A percentile compares a stretch with the other conserved stretches of the same genome.
These are phyloP conservation scores for Cladosporium cucumerinum DNA, from an alignment of 2,329 filamentous ascomycete species.

Conservation along the genomic window DNA sequence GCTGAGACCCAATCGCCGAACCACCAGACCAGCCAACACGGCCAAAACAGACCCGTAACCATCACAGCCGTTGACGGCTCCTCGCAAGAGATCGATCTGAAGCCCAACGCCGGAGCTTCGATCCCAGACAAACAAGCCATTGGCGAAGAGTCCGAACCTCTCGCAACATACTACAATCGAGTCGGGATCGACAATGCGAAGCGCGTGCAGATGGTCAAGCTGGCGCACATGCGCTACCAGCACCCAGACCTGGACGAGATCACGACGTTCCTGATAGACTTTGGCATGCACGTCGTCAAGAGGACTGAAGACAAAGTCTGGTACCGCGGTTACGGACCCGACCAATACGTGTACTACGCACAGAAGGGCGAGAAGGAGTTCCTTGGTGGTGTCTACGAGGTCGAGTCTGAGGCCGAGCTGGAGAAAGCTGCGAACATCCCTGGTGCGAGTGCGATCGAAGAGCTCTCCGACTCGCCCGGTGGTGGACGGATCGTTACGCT, in stretches of 20 bases:
- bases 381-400: constrained; percentile 44
- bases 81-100: constrained; percentile 21
- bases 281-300: constrained; percentile 43
- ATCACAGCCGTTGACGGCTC: constrained; percentile 25
- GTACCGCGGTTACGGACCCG: constrained; percentile 44
- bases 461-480: constrained; percentile 39
- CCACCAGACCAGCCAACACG: constrained; percentile 26
- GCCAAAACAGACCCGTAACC: constrained; percentile 27
- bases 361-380: constrained; percentile 40
- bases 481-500: constrained; percentile 39
- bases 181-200: constrained; percentile 42
- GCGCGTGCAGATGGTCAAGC: constrained; percentile 47
- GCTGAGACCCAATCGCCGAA: constrained; percentile 22
- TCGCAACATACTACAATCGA: constrained; percentile 39
- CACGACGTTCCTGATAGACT: constrained; percentile 45
- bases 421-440: constrained; percentile 37
- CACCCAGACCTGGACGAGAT: constrained; percentile 50
- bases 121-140: constrained; percentile 40
- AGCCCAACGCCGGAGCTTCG: constrained; percentile 41
- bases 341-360: constrained; percentile 46
- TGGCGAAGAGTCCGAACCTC: constrained; percentile 34
- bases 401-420: constrained; percentile 43
- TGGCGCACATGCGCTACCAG: constrained; percentile 54
- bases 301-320: constrained; percentile 38
- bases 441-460: constrained; percentile 31